These are phyloP conservation scores for Botrytis medusae DNA, from an alignment of 2,329 filamentous ascomycete genomes.

Conservation along the genomic window DNA sequence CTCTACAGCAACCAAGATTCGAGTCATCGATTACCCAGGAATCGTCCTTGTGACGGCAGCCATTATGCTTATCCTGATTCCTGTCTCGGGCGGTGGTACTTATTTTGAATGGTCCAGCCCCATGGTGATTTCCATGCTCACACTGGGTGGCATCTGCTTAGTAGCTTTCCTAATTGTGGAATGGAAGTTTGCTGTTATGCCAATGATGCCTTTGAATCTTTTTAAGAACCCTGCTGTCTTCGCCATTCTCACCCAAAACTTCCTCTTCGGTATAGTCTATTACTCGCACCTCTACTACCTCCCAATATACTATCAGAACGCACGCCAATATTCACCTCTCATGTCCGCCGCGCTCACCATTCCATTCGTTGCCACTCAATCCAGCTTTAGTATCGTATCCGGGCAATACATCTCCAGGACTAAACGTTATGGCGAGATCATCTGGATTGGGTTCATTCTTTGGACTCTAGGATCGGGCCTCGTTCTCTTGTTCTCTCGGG, in stretches of 20 bases:
- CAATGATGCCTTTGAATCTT: slow-evolving; percentile 58
- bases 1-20: slow-evolving; percentile 48
- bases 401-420: slow-evolving; percentile 58
- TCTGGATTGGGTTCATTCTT: slow-evolving; percentile 45
- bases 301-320: slow-evolving; percentile 62
- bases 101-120: slow-evolving; percentile 57
- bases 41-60: slow-evolving; percentile 54
- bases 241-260: slow-evolving; percentile 57
- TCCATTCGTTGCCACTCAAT: slow-evolving; percentile 51
- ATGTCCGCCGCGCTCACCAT: slow-evolving; percentile 54
- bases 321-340: slow-evolving; percentile 38
- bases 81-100: slow-evolving; percentile 59
- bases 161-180: slow-evolving; percentile 54
- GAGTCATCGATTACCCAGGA: slow-evolving; percentile 60
- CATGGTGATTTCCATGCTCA: slow-evolving; percentile 60
- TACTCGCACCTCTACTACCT: slow-evolving; percentile 60
- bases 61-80: slow-evolving; percentile 61
- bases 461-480: slow-evolving; percentile 54
- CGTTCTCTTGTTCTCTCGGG: slow-evolving; percentile 49
- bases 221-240: slow-evolving; percentile 55
- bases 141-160: slow-evolving; percentile 48
- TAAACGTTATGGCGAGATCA: slow-evolving; percentile 59
- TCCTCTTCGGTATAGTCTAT: slow-evolving; percentile 60
- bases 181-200: slow-evolving; percentile 54
- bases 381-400: slow-evolving; percentile 47